Base-by-base conservation (phyloP, 805 yeast species). In the Lipomyces spencermartinsiae region DNA sequence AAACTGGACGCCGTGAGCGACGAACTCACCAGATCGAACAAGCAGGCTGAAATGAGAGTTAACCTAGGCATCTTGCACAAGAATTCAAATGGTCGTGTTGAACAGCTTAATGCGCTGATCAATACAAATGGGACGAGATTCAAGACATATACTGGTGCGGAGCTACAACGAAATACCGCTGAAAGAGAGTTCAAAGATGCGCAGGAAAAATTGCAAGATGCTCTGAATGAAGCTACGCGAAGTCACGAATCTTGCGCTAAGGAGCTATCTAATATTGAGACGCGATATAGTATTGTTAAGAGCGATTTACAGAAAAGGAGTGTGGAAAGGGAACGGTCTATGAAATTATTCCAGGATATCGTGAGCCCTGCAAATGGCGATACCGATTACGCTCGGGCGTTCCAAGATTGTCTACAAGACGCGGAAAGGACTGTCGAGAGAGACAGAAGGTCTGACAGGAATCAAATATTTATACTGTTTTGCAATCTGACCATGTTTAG, bases 31-130 rank as follows among this genome's bases (percentile, higher is more conserved):
- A 78, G 80, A 16, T 82, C 85, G 2, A 88, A 85, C 72, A 83
- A 84, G 72, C 89, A 86, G 73, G 81, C 90, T 0, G 93, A 88
- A 60, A 73, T 83, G 1, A 80, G 85, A 68, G 89, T 92, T 0
- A 86, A 85, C 69, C 73, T 87, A 2, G 80, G 83, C 0, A 73
- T 87, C 19, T 71, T 85, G 39, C 74, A 76, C 25, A 87, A 84
- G 39, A 82, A 84, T 10, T 71, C 76, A 1, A 74, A 66, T 1
- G 74, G 78, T 51, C 82, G 80, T 58, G 71, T 73, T 14, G 71
- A 71, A 4, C 78, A 80, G 1, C 61, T 81, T 6, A 64, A 74
- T 0, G 77, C 79, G 16, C 68, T 83, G 5, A 59, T 78, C 0
- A 74, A 73, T 0, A 69, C 75, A 1, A 75, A 80, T 51, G 59